Conservation (phyloP, 176 grass and related monocot genomes). For the Echinochloa phyllopogon region DNA sequence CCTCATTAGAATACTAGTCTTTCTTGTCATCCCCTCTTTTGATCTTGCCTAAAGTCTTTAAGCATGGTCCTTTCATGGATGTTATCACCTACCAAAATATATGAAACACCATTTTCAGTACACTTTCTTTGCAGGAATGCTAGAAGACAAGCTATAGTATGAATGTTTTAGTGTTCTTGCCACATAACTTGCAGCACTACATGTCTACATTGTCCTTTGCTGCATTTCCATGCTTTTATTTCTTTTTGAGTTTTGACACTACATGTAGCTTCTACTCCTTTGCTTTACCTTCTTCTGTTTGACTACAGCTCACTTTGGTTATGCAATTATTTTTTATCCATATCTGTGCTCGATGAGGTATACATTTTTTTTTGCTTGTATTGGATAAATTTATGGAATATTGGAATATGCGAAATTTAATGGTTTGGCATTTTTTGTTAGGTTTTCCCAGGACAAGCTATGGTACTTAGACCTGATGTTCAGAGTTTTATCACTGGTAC, state of each 20-base stretch:
- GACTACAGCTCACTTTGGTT: slow-evolving; percentile 15
- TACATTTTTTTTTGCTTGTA: neutral
- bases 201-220: neutral
- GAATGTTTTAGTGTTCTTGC: neutral
- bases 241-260: slow-evolving; percentile 6
- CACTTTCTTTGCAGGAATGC: slow-evolving; percentile 3
- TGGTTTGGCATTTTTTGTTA: slow-evolving; percentile 48
- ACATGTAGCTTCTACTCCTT: neutral
- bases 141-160: slow-evolving; percentile 7
- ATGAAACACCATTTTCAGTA: slow-evolving; percentile 5
- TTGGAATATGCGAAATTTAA: slow-evolving; percentile 43
- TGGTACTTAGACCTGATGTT: slow-evolving; percentile 99
- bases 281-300: neutral
- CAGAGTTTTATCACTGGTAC: slow-evolving; percentile 95
- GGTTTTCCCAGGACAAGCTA: slow-evolving; percentile 94
- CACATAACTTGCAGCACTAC: neutral
- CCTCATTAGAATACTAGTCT: neutral
- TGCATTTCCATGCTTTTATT: slow-evolving; percentile 21
- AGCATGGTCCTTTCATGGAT: neutral
- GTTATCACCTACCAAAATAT: slow-evolving; percentile 6
- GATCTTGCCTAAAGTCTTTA: slow-evolving; percentile 23
- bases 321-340: neutral
- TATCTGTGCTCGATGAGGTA: slow-evolving; percentile 11
- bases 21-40: neutral
- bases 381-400: neutral